phyloP scores from a whole-genome alignment of 768 basidiomycete species.

The Kwoniella sp. region DNA sequence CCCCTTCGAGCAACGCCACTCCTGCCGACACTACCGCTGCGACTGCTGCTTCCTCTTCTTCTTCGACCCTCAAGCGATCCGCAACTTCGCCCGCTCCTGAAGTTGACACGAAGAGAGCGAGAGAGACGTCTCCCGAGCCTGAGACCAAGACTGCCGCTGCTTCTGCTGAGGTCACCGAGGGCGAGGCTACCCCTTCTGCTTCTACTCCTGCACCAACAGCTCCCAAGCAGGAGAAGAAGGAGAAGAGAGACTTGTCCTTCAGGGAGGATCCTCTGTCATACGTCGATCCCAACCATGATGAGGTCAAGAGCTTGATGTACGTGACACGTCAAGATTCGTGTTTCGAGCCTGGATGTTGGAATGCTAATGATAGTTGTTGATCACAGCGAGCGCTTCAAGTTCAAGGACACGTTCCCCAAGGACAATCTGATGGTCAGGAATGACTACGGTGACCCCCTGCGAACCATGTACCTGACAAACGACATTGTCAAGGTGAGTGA shows the following conservation, averaged over 20 bases:
- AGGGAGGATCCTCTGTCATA: conserved; percentile 92
- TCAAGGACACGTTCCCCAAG: conserved; percentile 71
- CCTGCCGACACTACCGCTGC: not conserved
- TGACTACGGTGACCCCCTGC: conserved; percentile 61
- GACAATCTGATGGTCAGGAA: conserved; percentile 84
- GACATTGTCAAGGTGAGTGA: conserved; percentile 68
- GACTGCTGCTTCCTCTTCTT: conserved; percentile 6
- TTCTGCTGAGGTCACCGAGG: conserved; percentile 16
- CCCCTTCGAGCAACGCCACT: not conserved
- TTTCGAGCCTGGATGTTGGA: not conserved
- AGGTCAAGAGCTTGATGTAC: conserved; percentile 73
- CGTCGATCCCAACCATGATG: conserved; percentile 69
- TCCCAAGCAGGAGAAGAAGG: conserved; percentile 54
- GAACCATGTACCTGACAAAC: conserved; percentile 86
- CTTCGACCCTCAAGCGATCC: conserved; percentile 41
- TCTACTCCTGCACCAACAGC: conserved; percentile 6
- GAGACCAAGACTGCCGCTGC: conserved; percentile 15
- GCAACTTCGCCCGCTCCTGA: conserved; percentile 37
- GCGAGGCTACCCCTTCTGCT: conserved; percentile 15
- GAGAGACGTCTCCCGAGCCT: conserved; percentile 21
- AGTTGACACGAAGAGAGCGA: conserved; percentile 15
- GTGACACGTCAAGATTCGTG: conserved; percentile 47
- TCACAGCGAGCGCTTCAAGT: conserved; percentile 69
- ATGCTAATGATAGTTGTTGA: not conserved
- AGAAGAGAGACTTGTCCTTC: conserved; percentile 60